Evolutionary conservation across 805 yeast genomes (phyloP), one percentile per base, ranked within the genome.

Genomic region (Limtongia smithiae): DNA sequence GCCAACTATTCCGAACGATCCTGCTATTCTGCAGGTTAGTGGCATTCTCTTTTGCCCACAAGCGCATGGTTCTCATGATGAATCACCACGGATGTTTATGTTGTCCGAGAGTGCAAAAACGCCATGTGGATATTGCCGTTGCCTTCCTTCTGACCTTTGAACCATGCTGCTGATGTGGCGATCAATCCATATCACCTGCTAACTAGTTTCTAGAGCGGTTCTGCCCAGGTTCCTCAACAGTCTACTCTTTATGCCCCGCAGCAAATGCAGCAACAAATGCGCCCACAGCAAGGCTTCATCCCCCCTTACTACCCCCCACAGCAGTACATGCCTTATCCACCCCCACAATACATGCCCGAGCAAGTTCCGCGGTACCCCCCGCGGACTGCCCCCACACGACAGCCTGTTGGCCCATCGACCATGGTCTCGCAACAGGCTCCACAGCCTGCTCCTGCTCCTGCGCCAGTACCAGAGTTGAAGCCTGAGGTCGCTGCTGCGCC

Each of bases 101-200:
- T 45, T 58, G 46, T 54, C 59, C 65, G 58, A 61, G 65, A 58
- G 68, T 63, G 66, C 65, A 52, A 35, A 41, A 48, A 61, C 50
- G 54, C 61, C 66, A 50, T 66, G 70, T 63, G 60, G 70, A 64
- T 45, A 61, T 48, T 53, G 57, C 70, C 69, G 73, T 69, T 70
- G 74, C 74, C 74, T 70, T 70, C 74, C 74, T 70, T 68, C 74
- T 70, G 74, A 70, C 28, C 25, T 18, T 24, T 4, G 8, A 17
- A 37, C 32, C 8, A 17, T 35, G 22, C 14, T 41, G 31, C 6
- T 22, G 14, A 31, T 20, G 8, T 27, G 15, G 7, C 5, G 24
- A 30, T 28, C 22, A 14, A 9, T 17, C 6, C 15, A 15, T 4
- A 15, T 9, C n/a, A n/a, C n/a, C n/a, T n/a, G n/a, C n/a, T n/a